These are phyloP conservation scores for Tilletia horrida DNA, from an alignment of 1,284 basidiomycete genomes.

Conservation along the genomic window DNA sequence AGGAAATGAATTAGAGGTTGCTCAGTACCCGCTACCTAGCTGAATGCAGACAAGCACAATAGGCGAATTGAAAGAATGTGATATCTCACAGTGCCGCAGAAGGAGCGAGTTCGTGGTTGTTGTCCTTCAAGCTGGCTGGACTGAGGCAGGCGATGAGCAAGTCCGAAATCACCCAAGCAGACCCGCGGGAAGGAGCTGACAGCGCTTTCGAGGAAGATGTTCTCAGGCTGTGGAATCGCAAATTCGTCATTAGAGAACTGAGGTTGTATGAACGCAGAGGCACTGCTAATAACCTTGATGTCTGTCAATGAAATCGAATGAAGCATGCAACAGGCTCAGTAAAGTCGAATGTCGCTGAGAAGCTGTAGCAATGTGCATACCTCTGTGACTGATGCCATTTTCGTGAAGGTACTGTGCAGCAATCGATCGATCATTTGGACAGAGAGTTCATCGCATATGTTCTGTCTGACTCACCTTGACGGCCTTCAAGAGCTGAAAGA, in stretches of 20 bases:
- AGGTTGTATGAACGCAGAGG: not conserved
- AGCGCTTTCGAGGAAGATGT: slow-evolving; percentile 12
- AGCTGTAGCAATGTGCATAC: not conserved
- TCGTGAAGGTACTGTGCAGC: slow-evolving; percentile 4
- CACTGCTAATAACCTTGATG: not conserved
- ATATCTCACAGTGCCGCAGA: slow-evolving; percentile 11
- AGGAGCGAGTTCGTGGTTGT: slow-evolving; percentile 2
- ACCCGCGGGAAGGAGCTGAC: slow-evolving; percentile 8
- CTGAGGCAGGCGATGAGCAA: not conserved
- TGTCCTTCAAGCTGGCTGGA: not conserved
- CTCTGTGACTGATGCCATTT: not conserved
- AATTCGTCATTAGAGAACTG: not conserved
- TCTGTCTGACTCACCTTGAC: slow-evolving; percentile 9
- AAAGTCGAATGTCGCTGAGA: not conserved
- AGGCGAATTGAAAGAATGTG: not conserved
- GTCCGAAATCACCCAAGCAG: slow-evolving; percentile 15
- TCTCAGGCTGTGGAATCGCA: not conserved
- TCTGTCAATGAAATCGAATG: too few relatives aligned
- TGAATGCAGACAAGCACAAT: too few relatives aligned
- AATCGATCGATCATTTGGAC: not conserved
- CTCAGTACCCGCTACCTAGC: not conserved
- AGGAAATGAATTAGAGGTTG: too few relatives aligned
- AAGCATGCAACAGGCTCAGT: not conserved
- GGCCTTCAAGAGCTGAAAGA: slow-evolving; percentile 9
- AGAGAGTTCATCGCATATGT: not conserved